Evolutionary conservation across 495 filamentous ascomycete species (phyloP).

Genomic region (Astrothelium subdiscretum): DNA sequence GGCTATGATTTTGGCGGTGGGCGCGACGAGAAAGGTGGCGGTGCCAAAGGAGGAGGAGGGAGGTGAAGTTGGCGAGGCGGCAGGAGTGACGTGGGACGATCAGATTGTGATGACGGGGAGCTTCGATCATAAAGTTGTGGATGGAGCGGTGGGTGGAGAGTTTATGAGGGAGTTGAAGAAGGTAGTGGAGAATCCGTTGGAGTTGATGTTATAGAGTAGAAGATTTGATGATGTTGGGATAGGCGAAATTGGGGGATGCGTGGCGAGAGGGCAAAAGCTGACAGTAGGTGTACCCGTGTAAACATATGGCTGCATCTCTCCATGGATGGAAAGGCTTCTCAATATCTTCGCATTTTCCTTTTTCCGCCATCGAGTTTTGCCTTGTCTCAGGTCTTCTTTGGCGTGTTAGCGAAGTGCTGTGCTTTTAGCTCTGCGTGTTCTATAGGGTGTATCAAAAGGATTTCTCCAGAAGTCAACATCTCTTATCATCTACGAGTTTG

Average conservation of each 20-base stretch:
- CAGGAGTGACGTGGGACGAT: slow-evolving; percentile 80
- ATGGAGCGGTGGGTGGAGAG: slow-evolving; percentile 91
- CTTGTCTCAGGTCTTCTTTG: not conserved
- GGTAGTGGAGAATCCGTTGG: slow-evolving; percentile 91
- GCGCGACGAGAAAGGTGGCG: slow-evolving; percentile 88
- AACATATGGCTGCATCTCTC: slow-evolving; percentile 1
- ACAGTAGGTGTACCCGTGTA: slow-evolving; percentile 1
- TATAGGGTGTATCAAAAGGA: not conserved
- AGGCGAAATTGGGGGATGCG: not conserved
- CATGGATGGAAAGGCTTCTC: not conserved
- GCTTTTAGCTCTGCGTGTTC: not conserved
- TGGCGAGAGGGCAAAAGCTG: too few relatives aligned
- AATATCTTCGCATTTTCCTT: not conserved
- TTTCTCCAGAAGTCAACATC: not conserved
- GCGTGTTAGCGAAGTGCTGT: not conserved
- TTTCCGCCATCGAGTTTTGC: not conserved
- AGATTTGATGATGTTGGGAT: not conserved
- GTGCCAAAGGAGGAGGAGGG: slow-evolving; percentile 77
- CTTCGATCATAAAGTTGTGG: slow-evolving; percentile 95
- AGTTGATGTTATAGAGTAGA: slow-evolving; percentile 63
- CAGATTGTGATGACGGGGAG: slow-evolving; percentile 88
- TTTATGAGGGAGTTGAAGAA: slow-evolving; percentile 97
- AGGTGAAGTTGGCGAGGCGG: slow-evolving; percentile 40
- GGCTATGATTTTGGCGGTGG: slow-evolving; percentile 89
- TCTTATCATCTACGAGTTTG: too few relatives aligned